Conservation (phyloP, 768 basidiomycete genomes). For the Trametes sanguinea region DNA sequence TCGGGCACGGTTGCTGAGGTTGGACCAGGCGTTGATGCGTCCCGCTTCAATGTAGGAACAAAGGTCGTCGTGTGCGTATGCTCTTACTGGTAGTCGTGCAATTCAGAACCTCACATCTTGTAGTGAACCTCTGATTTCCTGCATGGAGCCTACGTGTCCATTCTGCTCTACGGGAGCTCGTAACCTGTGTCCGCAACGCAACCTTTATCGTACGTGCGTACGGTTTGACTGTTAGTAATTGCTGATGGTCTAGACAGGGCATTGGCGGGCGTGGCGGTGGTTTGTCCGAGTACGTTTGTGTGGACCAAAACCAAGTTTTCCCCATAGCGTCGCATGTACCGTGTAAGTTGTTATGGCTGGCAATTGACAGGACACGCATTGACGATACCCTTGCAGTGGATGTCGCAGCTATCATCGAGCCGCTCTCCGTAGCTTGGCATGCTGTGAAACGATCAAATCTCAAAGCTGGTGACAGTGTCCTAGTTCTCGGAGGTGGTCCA, state of each 20-base stretch:
- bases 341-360: slow-evolving; percentile 31
- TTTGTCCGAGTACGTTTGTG: slow-evolving; percentile 42
- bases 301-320: slow-evolving; percentile 40
- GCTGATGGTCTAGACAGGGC: slow-evolving; percentile 31
- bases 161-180: background rate
- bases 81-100: background rate
- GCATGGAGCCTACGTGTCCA: background rate
- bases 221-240: background rate
- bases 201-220: slow-evolving; percentile 37
- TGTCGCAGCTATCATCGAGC: slow-evolving; percentile 47
- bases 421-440: slow-evolving; percentile 47
- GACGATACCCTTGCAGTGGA: slow-evolving; percentile 37
- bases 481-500: slow-evolving; percentile 48
- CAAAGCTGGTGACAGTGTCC: slow-evolving; percentile 38
- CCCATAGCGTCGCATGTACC: slow-evolving; percentile 40
- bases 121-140: background rate
- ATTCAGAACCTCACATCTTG: background rate
- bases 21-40: background rate
- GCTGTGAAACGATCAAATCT: slow-evolving; percentile 45
- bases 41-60: slow-evolving; percentile 9
- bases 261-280: slow-evolving; percentile 44
- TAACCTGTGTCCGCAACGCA: slow-evolving; percentile 1
- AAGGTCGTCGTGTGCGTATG: slow-evolving; percentile 17
- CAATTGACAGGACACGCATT: background rate
- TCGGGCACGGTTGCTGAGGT: slow-evolving; percentile 12